A percentile compares a stretch with the other conserved stretches of the same genome.
Evolutionary conservation across 148 eudicot genomes (phyloP).

Genomic region (Arctostaphylos glauca): DNA sequence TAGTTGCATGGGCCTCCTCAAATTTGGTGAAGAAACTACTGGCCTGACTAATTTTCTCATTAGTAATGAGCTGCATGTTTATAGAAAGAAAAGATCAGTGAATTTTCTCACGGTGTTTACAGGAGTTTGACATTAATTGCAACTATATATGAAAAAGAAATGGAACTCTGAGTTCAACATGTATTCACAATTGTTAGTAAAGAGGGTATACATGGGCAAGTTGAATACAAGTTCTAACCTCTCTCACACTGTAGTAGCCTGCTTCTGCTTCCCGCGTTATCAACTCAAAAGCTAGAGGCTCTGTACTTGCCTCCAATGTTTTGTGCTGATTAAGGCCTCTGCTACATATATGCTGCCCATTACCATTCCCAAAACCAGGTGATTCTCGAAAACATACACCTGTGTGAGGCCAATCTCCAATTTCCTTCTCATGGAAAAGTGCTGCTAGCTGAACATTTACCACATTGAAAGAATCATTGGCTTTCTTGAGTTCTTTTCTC

Average conservation of each 20-base stretch:
- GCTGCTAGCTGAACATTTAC: conserved; percentile 25
- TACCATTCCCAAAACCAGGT: conserved; percentile 10
- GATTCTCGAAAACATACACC: not conserved
- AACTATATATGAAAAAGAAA: not conserved
- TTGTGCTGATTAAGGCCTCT: conserved; percentile 14
- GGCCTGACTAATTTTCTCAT: conserved; percentile 21
- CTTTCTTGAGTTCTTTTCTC: conserved; percentile 28
- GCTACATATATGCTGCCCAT: not conserved
- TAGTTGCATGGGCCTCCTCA: conserved; percentile 49
- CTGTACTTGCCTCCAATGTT: not conserved
- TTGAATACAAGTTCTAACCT: conserved; percentile 25
- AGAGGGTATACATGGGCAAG: not conserved
- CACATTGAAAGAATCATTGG: conserved; percentile 28
- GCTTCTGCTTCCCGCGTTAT: conserved; percentile 18
- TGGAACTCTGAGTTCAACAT: not conserved
- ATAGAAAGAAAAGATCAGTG: not conserved
- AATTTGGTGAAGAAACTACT: conserved; percentile 39
- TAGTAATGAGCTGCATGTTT: conserved; percentile 24
- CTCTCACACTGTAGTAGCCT: conserved; percentile 13
- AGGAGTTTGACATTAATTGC: not conserved
- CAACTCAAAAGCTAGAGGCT: conserved; percentile 13
- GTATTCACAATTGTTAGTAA: not conserved
- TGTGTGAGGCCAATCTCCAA: conserved; percentile 1
- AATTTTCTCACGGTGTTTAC: not conserved
- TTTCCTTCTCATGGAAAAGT: conserved; percentile 12